Evolutionary conservation across 176 grass and related monocot genomes (phyloP), one percentile per base, ranked within the genome.

Genomic region (Paspalum notatum): DNA sequence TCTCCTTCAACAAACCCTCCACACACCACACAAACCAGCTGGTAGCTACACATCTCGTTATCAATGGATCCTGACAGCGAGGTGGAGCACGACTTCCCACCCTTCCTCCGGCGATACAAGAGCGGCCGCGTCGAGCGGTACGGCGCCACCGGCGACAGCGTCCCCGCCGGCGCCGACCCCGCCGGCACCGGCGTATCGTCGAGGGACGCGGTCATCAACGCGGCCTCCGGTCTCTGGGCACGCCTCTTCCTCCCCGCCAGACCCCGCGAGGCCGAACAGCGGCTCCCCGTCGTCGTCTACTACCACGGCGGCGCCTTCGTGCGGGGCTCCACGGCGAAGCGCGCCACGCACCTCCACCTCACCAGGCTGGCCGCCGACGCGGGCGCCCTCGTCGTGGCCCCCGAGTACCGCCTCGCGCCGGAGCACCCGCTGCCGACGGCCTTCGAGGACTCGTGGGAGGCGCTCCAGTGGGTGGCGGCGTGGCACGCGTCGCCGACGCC

Each of bases 401-500:
- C 85, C 14, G 89, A 97, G 83, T 98, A 94, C 88, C 95, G 92
- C 66, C 90, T 94, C 64, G 90, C 88, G 16, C 92, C 90, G 37
- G 95, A 94, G 86, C 79, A 92, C 86, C 90, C 85, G 46, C 81
- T 98, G 26, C 95, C 95, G 0, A 78, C 92, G 3, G 85, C 90
- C 4, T 90, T 92, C 72, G 87, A 94, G 1, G 95, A 98, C 76
- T 83, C 92, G 0, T 57, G 82, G 55, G 72, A 81, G 4, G 91
- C 75, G 18, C 78, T 94, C 62, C 61, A 65, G 75, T 97, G 94
- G 94, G 88, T 94, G 42, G 74, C 0, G 55, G 21, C 0, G 56
- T n/a, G n/a, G n/a, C n/a, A n/a, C n/a, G n/a, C n/a, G n/a, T n/a
- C n/a, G n/a, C n/a, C n/a, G n/a, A n/a, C n/a, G n/a, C n/a, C 21